Base-by-base conservation (phyloP, 306 rosid species). In the Trifolium fragiferum region DNA sequence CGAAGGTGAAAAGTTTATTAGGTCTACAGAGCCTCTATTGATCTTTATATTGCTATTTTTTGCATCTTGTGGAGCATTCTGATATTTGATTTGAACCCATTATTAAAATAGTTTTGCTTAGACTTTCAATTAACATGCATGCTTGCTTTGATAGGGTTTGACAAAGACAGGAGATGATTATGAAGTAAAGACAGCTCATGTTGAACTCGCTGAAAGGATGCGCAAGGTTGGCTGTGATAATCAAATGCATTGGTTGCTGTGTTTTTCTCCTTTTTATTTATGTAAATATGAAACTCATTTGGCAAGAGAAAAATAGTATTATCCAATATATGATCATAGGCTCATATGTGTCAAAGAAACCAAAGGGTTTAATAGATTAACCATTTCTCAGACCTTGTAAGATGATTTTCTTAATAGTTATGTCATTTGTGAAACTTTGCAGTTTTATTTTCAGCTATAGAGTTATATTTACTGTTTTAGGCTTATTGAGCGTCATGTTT, bases 141-240 rank as follows among this genome's bases (percentile, higher is more conserved):
- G 59, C 47, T 78, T 82, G 76, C 70, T 65, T 57, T 67, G 21
- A 54, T 79, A 94, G 98, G 98, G 98, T 65, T 82, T 94, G 86
- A 88, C 98, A 49, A 94, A 94, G 90, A 87, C 93, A 15, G 97
- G 98, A 83, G 97, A 94, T 81, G 96, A 94, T 84, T 94, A 94
- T 79, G 98, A 90, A 86, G 98, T 94, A 18, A 94, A 94, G 85
- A 66, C 93, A 33, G 98, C 98, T 81, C 97, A 94, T 76, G 98
- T 94, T 71, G 97, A 94, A 85, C 97, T 91, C 75, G 98, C 98
- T 80, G 98, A 94, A 78, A 89, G 98, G 73, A 91, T 94, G 98
- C 97, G 98, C 67, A 91, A 94, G 98, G 98, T 94, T 72, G 60
- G 88, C 53, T 73, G 60, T 73, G 64, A 82, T 80, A 43, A 70